Evolutionary conservation across 306 rosid genomes (phyloP), one percentile per base, ranked within the genome.

Genomic region (Neltuma alba): DNA sequence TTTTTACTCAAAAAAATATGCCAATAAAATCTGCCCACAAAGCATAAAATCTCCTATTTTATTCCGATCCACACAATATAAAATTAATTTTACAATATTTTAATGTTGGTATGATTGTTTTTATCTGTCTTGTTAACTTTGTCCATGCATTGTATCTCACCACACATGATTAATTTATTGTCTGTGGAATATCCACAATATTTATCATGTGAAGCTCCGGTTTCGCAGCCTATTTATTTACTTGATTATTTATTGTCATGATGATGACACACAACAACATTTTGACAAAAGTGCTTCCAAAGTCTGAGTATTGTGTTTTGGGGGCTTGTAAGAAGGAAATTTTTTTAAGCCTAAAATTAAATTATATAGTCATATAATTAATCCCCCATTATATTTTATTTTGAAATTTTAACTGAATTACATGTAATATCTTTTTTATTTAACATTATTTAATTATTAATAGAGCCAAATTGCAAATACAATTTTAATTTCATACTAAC

Each of bases 31-130:
- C 86, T 85, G 63, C 21, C 58, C 25, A 21, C 20, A 41, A 63
- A 78, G 72, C 79, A 85, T 41, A 44, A 82, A 70, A 82, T 85
- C 88, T 85, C 12, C 3, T 85, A 78, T 78, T 82, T 82, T 70
- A 79, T 81, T 78, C 50, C 47, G 9, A 30, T 52, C 34, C 50
- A 14, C 50, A 14, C 58, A 42, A 38, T 62, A 42, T 41, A 0
- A 68, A 77, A 77, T 7, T 25, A 23, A 57, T n/a, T 75, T 60
- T 57, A 4, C 7, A 21, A 9, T 54, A 44, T 62, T 27, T 34
- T 71, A 31, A 47, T 48, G 18, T 48, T 18, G 23, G 0, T 48
- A 18, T 18, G 57, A 18, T 6, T 48, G 6, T 45, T 44, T 44
- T 45, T 15, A 62, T 62, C 10, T 0, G 21, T 62, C 11, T 31